Percentiles rank a stretch among this genome's conserved stretches.
Evolutionary conservation across 148 eudicot species (phyloP).

Genomic region (Fagopyrum tataricum): DNA sequence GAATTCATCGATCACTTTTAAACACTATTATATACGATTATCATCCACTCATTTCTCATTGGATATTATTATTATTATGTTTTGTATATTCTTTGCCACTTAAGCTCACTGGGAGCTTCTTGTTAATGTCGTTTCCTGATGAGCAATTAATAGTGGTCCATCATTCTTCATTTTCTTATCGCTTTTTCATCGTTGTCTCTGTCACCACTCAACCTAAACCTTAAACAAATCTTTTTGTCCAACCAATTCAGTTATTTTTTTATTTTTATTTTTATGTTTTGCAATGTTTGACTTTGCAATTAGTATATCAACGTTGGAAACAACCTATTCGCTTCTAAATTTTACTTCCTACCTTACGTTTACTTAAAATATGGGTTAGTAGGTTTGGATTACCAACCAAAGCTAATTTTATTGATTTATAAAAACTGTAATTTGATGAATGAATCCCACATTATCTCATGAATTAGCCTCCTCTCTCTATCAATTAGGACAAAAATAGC

Average conservation of each 20-base stretch:
- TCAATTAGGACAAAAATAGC: no score
- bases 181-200: not conserved
- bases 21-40: not conserved
- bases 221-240: constrained; percentile 2
- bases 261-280: not conserved
- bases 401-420: no score
- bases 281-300: not conserved
- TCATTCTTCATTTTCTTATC: not conserved
- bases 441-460: no score
- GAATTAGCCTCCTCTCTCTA: no score
- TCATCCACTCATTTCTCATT: not conserved
- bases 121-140: not conserved
- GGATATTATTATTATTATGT: not conserved
- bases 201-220: not conserved
- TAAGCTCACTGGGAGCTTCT: not conserved
- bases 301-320: not conserved
- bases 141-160: not conserved
- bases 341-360: not conserved
- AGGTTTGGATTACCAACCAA: not conserved
- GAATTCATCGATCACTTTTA: not conserved
- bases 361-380: no score
- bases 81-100: not conserved
- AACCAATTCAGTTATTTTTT: not conserved
- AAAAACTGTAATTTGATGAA: no score
- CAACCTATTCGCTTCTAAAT: no score